Base-by-base conservation (phyloP, 2,329 filamentous ascomycete genomes). In the Monosporascus sp. region DNA sequence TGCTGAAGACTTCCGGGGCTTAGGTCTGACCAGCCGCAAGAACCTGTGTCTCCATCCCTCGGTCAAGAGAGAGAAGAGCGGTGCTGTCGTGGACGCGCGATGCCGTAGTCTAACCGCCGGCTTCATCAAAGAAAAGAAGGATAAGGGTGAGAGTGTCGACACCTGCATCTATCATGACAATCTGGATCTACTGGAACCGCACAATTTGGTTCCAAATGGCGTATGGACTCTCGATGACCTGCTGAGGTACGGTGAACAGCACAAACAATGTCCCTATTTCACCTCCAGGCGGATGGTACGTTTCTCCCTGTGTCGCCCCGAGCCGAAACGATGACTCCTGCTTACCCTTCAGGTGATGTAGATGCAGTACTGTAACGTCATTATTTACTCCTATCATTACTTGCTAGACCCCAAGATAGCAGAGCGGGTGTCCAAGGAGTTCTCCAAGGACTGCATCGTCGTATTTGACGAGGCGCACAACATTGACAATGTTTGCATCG, bases 341-440 rank as follows among this genome's bases (percentile, higher is more conserved):
- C 52, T 57, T 14, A 60, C 56, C 22, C 59, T 56, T 50, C 25
- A 27, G 15, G 15, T 39, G 35, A 8, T 35, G 15, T 59, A 91
- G 88, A 97, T 99, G 93, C 88, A 94, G 65, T 97, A 92, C 67
- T 99, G 94, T 80, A 97, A 99, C 69, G 91, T 99, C 67, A 97
- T 99, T 66, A 99, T 99, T 61, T 99, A 99, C 74, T 99, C 94
- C 0, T 99, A 99, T 67, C 94, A 99, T 71, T 99, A 99, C 67
- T 82, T 99, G 3, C 82, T 99, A 17, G 95, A 99, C 65, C 94
- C 94, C 3, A 99, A 99, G 70, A 99, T 99, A 64, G 94, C 94
- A 14, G 94, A 99, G 67, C 75, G 93, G 54, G 92, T 97, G 2
- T 97, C 94, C 0, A 91, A 88, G 70, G 94, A 99, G 65, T 82